These are phyloP conservation scores for Entomortierella parvispora DNA, from an alignment of 192 early-diverging fungal species.

Conservation along the genomic window DNA sequence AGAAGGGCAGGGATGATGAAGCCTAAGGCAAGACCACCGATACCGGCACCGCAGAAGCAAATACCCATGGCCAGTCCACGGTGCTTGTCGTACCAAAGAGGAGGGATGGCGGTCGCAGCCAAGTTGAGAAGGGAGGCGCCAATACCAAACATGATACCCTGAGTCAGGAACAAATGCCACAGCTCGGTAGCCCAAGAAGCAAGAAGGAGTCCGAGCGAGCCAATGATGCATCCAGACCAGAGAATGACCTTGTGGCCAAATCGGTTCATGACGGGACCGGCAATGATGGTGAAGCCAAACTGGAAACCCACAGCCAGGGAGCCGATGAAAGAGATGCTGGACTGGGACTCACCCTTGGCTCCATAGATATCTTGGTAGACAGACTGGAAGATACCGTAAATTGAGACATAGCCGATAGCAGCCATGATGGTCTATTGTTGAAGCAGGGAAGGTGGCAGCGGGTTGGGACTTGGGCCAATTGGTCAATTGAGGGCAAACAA, in stretches of 20 bases:
- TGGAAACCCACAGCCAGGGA: conserved; percentile 41
- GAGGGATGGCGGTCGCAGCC: conserved; percentile 45
- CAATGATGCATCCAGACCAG: conserved; percentile 31
- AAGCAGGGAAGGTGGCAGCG: background rate
- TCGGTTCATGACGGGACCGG: conserved; percentile 32
- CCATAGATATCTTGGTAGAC: conserved; percentile 29
- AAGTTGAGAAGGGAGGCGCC: conserved; percentile 51
- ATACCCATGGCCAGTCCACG: conserved; percentile 52
- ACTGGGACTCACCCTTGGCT: conserved; percentile 21
- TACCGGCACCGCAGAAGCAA: conserved; percentile 45
- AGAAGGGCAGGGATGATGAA: conserved; percentile 26
- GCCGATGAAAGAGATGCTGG: conserved; percentile 34
- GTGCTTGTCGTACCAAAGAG: conserved; percentile 51
- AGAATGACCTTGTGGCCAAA: conserved; percentile 38
- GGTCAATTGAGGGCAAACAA: conserved; percentile 10
- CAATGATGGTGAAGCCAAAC: conserved; percentile 36
- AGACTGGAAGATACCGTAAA: conserved; percentile 47
- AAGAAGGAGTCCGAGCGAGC: conserved; percentile 34
- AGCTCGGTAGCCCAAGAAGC: conserved; percentile 39
- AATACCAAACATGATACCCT: conserved; percentile 53
- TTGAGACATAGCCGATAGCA: conserved; percentile 48
- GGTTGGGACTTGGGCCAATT: background rate
- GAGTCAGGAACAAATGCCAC: conserved; percentile 38
- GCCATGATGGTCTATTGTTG: conserved; percentile 33
- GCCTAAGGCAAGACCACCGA: conserved; percentile 44